phyloP scores from a whole-genome alignment of 1,284 basidiomycete species.

The Pholiota adiposa region DNA sequence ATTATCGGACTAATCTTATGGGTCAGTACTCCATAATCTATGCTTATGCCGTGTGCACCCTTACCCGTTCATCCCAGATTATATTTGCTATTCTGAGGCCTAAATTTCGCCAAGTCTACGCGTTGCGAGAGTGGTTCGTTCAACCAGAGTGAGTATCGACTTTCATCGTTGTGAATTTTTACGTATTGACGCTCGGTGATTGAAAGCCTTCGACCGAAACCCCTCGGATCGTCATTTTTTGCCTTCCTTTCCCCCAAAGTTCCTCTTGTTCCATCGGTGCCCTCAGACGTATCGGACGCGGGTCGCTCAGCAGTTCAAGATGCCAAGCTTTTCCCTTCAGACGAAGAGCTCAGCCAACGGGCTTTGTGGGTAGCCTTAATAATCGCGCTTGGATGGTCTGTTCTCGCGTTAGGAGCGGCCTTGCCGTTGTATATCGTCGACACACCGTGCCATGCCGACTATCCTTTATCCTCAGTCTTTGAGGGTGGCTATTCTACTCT shows the following conservation, averaged over 20 bases:
- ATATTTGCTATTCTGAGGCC: slow-evolving; percentile 70
- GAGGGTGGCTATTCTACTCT: slow-evolving; percentile 69
- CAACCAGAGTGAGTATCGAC: slow-evolving; percentile 59
- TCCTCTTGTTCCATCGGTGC: slow-evolving; percentile 64
- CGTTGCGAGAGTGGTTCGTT: slow-evolving; percentile 74
- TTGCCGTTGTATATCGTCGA: slow-evolving; percentile 74
- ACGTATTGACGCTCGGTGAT: slow-evolving; percentile 5
- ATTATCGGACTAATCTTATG: slow-evolving; percentile 64
- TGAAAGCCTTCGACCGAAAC: slow-evolving; percentile 65
- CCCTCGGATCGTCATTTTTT: slow-evolving; percentile 58
- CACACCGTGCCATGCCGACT: slow-evolving; percentile 67
- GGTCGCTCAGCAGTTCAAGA: slow-evolving; percentile 52
- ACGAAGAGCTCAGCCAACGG: slow-evolving; percentile 72
- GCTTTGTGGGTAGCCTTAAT: slow-evolving; percentile 67
- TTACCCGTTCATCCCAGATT: slow-evolving; percentile 47
- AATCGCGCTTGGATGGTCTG: slow-evolving; percentile 65
- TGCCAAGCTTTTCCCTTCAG: slow-evolving; percentile 66
- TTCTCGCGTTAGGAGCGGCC: slow-evolving; percentile 67
- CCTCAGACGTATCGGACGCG: slow-evolving; percentile 57
- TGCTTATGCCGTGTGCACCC: slow-evolving; percentile 13
- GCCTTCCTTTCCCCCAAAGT: slow-evolving; percentile 73
- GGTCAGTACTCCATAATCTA: slow-evolving; percentile 47
- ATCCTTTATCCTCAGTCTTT: slow-evolving; percentile 47
- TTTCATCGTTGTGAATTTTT: neutral
- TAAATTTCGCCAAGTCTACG: slow-evolving; percentile 71